Conservation (phyloP, 2,329 filamentous ascomycete genomes). For the Herpotrichia juniperi region DNA sequence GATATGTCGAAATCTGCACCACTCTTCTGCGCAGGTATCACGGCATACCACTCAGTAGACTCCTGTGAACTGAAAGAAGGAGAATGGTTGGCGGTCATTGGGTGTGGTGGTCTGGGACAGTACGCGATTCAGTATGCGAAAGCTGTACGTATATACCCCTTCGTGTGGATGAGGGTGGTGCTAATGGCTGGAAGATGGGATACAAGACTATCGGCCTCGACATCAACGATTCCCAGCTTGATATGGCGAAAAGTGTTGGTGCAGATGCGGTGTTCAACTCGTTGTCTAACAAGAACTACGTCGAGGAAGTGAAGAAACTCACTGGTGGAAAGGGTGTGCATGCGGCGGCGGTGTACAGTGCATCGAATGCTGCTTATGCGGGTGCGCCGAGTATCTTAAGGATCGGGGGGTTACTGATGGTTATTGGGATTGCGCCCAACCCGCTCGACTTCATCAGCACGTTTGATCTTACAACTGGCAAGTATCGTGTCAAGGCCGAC, state of each 20-base stretch:
- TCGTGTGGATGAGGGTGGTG: neutral
- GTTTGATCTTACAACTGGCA: conserved; percentile 49
- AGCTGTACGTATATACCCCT: conserved; percentile 30
- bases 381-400: conserved; percentile 45
- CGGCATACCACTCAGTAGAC: conserved; percentile 43
- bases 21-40: conserved; percentile 59
- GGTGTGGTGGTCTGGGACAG: conserved; percentile 54
- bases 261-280: conserved; percentile 54
- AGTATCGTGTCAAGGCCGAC: conserved; percentile 50
- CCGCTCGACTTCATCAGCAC: conserved; percentile 44
- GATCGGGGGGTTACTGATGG: conserved; percentile 50
- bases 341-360: conserved; percentile 52
- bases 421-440: conserved; percentile 50
- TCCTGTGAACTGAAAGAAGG: conserved; percentile 38
- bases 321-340: conserved; percentile 48
- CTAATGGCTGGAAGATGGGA: conserved; percentile 42
- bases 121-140: conserved; percentile 56
- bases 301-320: conserved; percentile 49
- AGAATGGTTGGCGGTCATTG: conserved; percentile 52
- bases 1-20: conserved; percentile 48
- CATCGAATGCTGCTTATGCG: conserved; percentile 45
- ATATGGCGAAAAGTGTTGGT: conserved; percentile 47
- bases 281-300: conserved; percentile 45
- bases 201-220: conserved; percentile 53
- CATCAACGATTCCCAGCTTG: conserved; percentile 51